These are phyloP conservation scores for Zopfia rhizophila DNA, from an alignment of 2,329 filamentous ascomycete species.

Conservation along the genomic window DNA sequence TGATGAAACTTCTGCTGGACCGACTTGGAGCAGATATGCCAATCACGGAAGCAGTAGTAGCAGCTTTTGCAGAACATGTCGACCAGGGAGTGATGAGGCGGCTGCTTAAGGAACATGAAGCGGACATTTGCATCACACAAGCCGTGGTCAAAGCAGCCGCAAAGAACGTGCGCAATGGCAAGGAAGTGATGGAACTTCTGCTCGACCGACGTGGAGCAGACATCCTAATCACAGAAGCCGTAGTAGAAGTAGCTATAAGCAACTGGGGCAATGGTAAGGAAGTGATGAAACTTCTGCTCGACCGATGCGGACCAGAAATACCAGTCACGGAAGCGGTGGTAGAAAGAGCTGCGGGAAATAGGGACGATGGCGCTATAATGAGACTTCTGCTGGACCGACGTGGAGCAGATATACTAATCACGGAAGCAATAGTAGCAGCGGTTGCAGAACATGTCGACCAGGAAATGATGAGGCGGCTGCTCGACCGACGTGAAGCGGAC, in stretches of 20 bases:
- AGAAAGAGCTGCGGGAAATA: conserved; percentile 9
- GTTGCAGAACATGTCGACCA: no score
- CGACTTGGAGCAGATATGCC: not conserved
- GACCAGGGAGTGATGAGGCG: not conserved
- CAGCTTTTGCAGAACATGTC: not conserved
- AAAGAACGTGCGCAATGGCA: not conserved
- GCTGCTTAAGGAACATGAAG: not conserved
- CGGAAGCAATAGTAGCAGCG: conserved; percentile 8
- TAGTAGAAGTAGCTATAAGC: conserved; percentile 11
- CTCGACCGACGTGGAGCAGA: not conserved
- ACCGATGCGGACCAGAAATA: not conserved
- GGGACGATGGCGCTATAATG: conserved; percentile 13
- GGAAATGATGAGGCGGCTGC: no score
- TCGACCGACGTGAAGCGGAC: conserved; percentile 4
- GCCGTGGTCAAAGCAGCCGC: not conserved
- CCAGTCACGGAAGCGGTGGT: conserved; percentile 12
- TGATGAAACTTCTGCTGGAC: not conserved
- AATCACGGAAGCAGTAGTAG: not conserved
- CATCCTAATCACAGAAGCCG: conserved; percentile 7
- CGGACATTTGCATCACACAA: not conserved
- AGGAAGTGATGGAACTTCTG: not conserved
- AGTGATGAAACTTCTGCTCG: conserved; percentile 14
- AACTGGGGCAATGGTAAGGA: conserved; percentile 12
- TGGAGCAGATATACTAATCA: conserved; percentile 1
- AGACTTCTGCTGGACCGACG: conserved; percentile 5